Evolutionary conservation across 2,329 filamentous ascomycete genomes (phyloP).

Genomic region (Nemania sp.): DNA sequence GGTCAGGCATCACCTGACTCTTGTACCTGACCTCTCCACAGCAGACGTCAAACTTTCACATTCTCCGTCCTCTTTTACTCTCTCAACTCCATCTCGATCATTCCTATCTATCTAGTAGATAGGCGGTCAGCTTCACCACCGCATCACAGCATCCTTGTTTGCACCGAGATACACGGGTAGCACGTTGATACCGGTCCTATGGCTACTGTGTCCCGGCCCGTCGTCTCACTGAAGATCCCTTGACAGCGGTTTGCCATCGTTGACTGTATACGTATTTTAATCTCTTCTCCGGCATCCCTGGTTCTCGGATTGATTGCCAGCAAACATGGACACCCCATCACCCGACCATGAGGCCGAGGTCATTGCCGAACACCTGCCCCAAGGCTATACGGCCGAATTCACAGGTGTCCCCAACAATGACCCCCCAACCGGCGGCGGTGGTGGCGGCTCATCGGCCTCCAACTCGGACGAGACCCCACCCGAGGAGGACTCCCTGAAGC

Average conservation of each 20-base stretch:
- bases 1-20: slow-evolving; percentile 33
- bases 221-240: slow-evolving; percentile 23
- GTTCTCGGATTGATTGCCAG: not conserved
- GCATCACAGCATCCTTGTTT: not conserved
- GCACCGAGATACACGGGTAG: slow-evolving; percentile 1
- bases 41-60: slow-evolving; percentile 15
- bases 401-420: slow-evolving; percentile 47
- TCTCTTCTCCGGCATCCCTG: slow-evolving; percentile 1
- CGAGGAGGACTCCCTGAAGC: slow-evolving; percentile 74
- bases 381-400: slow-evolving; percentile 57
- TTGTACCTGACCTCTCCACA: slow-evolving; percentile 15
- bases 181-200: slow-evolving; percentile 22
- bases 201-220: slow-evolving; percentile 21
- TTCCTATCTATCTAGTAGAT: no score
- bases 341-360: slow-evolving; percentile 39
- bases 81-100: slow-evolving; percentile 4
- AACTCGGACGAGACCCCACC: slow-evolving; percentile 44
- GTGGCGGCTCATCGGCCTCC: slow-evolving; percentile 41
- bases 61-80: slow-evolving; percentile 1
- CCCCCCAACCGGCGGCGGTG: slow-evolving; percentile 32
- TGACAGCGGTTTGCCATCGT: slow-evolving; percentile 9
- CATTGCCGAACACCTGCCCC: slow-evolving; percentile 40
- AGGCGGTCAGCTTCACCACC: slow-evolving; percentile 2
- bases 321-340: slow-evolving; percentile 25
- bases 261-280: not conserved